phyloP scores from a whole-genome alignment of 306 rosid species.

The Sphenostylis stenocarpa region DNA sequence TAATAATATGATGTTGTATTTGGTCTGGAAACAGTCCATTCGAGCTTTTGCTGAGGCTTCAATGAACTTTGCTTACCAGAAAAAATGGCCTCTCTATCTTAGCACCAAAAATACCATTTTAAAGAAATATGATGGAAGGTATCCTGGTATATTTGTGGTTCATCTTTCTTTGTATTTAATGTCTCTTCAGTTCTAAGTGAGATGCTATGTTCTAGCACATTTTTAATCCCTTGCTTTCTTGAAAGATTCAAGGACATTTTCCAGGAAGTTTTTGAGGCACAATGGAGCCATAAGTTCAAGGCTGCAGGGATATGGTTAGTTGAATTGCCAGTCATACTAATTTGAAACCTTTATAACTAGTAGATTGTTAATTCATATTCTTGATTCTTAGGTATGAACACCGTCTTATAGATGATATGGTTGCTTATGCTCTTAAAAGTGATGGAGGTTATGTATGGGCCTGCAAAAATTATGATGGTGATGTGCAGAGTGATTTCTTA shows the following conservation, averaged over 20 bases:
- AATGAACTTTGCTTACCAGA: slow-evolving; percentile 85
- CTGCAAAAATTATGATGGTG: slow-evolving; percentile 98
- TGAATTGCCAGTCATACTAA: slow-evolving; percentile 25
- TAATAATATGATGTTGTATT: slow-evolving; percentile 16
- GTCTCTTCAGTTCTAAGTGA: slow-evolving; percentile 1
- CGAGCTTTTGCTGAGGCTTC: slow-evolving; percentile 91
- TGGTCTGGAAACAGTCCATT: slow-evolving; percentile 67
- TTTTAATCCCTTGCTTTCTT: slow-evolving; percentile 31
- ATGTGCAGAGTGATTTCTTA: slow-evolving; percentile 95
- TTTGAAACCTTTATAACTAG: neutral
- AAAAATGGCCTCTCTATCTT: slow-evolving; percentile 96
- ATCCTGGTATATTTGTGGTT: slow-evolving; percentile 31
- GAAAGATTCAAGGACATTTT: slow-evolving; percentile 96
- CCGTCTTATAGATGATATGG: slow-evolving; percentile 99
- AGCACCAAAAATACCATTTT: slow-evolving; percentile 97
- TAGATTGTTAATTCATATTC: slow-evolving; percentile 22
- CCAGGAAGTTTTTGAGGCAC: slow-evolving; percentile 82
- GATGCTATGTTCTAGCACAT: neutral
- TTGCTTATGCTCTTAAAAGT: slow-evolving; percentile 93
- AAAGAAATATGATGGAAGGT: slow-evolving; percentile 98
- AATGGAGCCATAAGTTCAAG: slow-evolving; percentile 86
- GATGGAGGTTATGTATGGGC: slow-evolving; percentile 99
- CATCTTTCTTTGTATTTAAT: slow-evolving; percentile 5
- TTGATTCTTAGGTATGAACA: slow-evolving; percentile 86
- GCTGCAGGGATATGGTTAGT: slow-evolving; percentile 92